These are phyloP conservation scores for Plasmodium chabaudi DNA, from an alignment of 169 alveolate genomes.

Conservation along the genomic window DNA sequence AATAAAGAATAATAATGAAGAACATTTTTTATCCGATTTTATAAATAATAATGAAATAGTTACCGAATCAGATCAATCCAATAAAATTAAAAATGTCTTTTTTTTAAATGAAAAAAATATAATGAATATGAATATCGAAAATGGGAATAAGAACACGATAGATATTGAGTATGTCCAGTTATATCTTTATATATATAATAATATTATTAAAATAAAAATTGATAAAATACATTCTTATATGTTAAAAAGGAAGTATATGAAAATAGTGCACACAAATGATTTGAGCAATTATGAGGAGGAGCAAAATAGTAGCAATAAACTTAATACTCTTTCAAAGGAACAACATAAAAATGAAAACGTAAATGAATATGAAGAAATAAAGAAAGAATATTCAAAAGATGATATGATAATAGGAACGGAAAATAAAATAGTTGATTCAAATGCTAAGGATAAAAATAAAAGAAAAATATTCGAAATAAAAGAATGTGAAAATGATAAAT, in stretches of 20 bases:
- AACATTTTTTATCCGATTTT: too few species aligned
- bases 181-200: slow-evolving; percentile 25
- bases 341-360: neutral
- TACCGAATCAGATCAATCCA: neutral
- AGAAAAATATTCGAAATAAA: slow-evolving; percentile 7
- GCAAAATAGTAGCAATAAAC: neutral
- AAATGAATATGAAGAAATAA: neutral
- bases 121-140: slow-evolving; percentile 2
- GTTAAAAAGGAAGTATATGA: slow-evolving; percentile 15
- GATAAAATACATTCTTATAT: slow-evolving; percentile 9
- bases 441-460: slow-evolving; percentile 6
- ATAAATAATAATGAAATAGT: neutral
- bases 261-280: neutral
- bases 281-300: neutral
- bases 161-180: slow-evolving; percentile 40
- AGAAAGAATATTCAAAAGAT: neutral
- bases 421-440: neutral
- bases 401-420: neutral
- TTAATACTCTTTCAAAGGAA: neutral
- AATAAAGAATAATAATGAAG: slow-evolving; percentile 1
- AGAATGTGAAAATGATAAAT: slow-evolving; percentile 12
- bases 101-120: slow-evolving; percentile 28
- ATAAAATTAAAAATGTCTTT: neutral
- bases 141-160: slow-evolving; percentile 3
- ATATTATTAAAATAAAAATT: slow-evolving; percentile 35